Evolutionary conservation across 345 rosid genomes (phyloP).

Genomic region (Syzygium aromaticum): DNA sequence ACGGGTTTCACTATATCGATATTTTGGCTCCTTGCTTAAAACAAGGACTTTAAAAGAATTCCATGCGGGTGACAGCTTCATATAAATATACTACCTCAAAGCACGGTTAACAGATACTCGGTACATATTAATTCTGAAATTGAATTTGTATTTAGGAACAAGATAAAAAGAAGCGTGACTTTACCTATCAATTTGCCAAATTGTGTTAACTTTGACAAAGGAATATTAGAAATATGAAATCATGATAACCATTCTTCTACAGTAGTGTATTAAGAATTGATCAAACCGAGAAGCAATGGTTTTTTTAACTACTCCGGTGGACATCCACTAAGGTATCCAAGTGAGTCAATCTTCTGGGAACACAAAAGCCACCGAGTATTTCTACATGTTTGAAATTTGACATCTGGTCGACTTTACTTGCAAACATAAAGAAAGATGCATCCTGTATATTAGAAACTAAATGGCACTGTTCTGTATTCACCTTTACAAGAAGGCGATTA

Average conservation of each 20-base stretch:
- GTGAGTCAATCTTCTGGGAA: background rate
- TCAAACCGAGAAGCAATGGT: background rate
- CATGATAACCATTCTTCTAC: background rate
- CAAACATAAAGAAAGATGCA: background rate
- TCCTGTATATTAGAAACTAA: background rate
- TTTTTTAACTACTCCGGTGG: background rate
- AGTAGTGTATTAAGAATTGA: background rate
- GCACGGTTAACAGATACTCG: background rate
- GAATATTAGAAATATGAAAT: background rate
- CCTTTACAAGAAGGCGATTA: conserved; percentile 83
- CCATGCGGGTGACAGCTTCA: background rate
- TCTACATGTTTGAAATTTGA: background rate
- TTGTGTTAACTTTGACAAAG: background rate
- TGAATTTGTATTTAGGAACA: background rate
- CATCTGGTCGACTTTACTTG: background rate
- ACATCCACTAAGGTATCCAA: background rate
- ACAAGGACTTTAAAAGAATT: background rate
- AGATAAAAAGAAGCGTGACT: background rate
- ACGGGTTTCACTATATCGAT: background rate
- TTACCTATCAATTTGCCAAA: background rate
- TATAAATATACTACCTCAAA: background rate
- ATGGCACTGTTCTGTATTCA: conserved; percentile 8
- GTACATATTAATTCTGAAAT: background rate
- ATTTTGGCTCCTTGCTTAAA: background rate
- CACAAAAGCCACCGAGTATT: background rate